Percentiles rank a stretch among this genome's conserved stretches.
phyloP scores from a whole-genome alignment of 371 early-diverging fungal species.

The Catenaria anguillulae region DNA sequence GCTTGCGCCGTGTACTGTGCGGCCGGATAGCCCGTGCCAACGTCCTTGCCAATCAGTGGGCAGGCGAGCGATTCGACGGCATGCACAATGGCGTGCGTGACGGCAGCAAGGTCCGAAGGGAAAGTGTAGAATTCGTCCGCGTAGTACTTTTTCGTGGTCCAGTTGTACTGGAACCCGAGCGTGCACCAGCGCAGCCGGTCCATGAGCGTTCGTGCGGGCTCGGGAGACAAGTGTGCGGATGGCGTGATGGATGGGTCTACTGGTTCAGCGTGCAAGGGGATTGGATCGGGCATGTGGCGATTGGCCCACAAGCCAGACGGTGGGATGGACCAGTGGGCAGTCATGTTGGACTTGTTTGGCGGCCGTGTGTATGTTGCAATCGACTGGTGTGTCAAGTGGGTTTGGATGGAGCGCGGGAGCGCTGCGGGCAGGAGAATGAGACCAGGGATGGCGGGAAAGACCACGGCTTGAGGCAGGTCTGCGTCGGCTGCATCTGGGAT shows the following conservation, averaged over 20 bases:
- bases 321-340: not conserved
- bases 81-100: not conserved
- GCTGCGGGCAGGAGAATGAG: not conserved
- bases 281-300: not conserved
- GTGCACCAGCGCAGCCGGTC: conserved; percentile 7
- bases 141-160: conserved; percentile 1
- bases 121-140: not conserved
- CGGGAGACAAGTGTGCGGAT: not conserved
- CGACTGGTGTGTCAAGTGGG: not conserved
- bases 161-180: conserved; percentile 6
- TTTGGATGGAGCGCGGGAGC: not conserved
- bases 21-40: conserved; percentile 30
- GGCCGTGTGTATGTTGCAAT: not conserved
- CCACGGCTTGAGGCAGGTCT: not conserved
- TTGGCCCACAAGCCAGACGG: not conserved
- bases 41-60: conserved; percentile 3
- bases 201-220: not conserved
- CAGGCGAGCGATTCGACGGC: not conserved
- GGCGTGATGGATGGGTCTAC: not conserved
- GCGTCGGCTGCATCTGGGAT: not conserved
- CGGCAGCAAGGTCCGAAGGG: not conserved
- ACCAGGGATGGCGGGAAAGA: not conserved
- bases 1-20: conserved; percentile 62
- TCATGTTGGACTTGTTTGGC: not conserved
- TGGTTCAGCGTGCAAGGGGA: not conserved